Conservation (phyloP, 768 basidiomycete species). For the Collybiopsis confluens region DNA sequence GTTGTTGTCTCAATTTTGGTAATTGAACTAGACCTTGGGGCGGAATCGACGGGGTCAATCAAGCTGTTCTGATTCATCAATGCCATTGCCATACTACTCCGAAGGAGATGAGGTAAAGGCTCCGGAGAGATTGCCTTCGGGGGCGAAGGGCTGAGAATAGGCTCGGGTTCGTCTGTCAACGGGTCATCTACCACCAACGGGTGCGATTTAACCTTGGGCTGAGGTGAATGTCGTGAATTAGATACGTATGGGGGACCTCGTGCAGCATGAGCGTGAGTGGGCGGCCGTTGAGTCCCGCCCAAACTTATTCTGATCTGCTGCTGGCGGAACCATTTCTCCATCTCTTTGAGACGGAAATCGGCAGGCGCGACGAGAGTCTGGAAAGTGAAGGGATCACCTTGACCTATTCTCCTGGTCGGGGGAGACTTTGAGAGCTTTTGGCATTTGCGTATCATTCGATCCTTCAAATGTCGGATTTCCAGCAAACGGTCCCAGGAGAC, state of each 20-base stretch:
- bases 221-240: conserved; percentile 2
- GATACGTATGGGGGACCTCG: not conserved
- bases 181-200: not conserved
- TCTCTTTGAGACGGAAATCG: conserved; percentile 73
- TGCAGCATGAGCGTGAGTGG: not conserved
- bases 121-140: conserved; percentile 8
- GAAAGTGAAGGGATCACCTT: conserved; percentile 44
- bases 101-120: conserved; percentile 9
- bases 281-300: not conserved
- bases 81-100: conserved; percentile 6
- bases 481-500: conserved; percentile 68
- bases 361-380: conserved; percentile 64
- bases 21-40: not conserved
- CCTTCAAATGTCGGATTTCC: conserved; percentile 74
- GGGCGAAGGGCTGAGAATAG: conserved; percentile 6
- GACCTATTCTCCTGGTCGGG: conserved; percentile 30
- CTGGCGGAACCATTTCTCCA: conserved; percentile 72
- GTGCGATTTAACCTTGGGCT: not conserved
- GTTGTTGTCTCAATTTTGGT: conserved; percentile 2
- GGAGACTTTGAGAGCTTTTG: conserved; percentile 54
- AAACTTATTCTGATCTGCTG: conserved; percentile 4
- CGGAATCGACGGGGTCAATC: not conserved
- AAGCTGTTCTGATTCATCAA: conserved; percentile 3
- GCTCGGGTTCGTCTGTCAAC: conserved; percentile 1
- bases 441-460: conserved; percentile 79